Percentiles rank a stretch among this genome's conserved stretches.
phyloP scores from a whole-genome alignment of 2,329 filamentous ascomycete genomes.

The Rhytidhysteron rufulum region DNA sequence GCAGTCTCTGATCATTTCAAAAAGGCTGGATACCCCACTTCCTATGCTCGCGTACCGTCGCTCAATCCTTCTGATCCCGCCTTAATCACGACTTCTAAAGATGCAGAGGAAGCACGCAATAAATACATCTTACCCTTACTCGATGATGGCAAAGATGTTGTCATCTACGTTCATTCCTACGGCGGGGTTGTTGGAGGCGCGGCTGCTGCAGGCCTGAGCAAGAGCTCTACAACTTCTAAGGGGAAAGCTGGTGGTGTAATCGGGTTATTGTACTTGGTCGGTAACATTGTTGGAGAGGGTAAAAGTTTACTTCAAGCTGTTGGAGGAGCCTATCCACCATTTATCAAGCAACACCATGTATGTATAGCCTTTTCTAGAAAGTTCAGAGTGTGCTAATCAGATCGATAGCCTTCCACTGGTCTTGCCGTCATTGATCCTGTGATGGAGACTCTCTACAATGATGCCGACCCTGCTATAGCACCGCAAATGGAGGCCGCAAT shows the following conservation, averaged over 20 bases:
- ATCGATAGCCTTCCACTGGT: conserved; percentile 9
- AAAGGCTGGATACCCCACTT: conserved; percentile 8
- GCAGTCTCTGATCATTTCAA: conserved; percentile 4
- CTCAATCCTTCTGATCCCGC: conserved; percentile 9
- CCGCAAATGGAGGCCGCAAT: conserved; percentile 8
- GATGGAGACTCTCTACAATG: conserved; percentile 12
- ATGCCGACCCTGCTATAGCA: conserved; percentile 1
- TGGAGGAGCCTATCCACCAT: conserved; percentile 12
- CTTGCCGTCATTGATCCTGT: conserved; percentile 12
- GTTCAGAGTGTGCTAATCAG: background rate
- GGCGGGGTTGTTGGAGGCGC: background rate
- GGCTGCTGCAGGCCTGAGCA: conserved; percentile 1
- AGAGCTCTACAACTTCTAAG: background rate
- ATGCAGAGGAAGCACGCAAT: conserved; percentile 6
- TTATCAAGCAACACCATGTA: conserved; percentile 10
- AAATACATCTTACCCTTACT: conserved; percentile 1
- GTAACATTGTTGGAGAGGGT: conserved; percentile 8
- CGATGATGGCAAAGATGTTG: conserved; percentile 3
- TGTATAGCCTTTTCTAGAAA: conserved; percentile 1
- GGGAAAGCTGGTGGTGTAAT: conserved; percentile 8
- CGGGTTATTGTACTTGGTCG: conserved; percentile 9
- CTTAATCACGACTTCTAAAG: conserved; percentile 3
- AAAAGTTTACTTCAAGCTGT: conserved; percentile 8
- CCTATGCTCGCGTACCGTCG: conserved; percentile 7
- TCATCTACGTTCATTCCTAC: conserved; percentile 3